Evolutionary conservation across 352 stramenopile genomes (phyloP).

Genomic region (Globisporangium parvum): DNA sequence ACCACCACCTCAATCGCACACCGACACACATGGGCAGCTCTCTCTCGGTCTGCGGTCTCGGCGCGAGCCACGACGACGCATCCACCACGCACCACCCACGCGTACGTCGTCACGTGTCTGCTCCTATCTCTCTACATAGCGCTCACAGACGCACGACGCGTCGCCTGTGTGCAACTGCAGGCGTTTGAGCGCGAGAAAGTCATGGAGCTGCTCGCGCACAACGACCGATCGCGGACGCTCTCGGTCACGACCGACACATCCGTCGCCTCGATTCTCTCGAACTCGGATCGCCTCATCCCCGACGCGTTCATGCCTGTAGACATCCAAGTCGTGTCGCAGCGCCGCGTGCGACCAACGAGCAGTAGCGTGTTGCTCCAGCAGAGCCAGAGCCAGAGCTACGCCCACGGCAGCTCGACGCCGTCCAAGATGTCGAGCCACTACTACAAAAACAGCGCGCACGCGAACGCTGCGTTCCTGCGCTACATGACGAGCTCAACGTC

Average conservation of each 20-base stretch:
- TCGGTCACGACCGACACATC: conserved; percentile 40
- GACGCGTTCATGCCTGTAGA: conserved; percentile 52
- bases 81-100: conserved; percentile 4
- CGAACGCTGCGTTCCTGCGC: conserved; percentile 12
- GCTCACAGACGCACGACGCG: neutral
- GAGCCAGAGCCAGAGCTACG: conserved; percentile 15
- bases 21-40: conserved; percentile 22
- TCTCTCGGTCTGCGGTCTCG: conserved; percentile 37
- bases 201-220: conserved; percentile 20
- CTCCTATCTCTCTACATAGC: too few species aligned
- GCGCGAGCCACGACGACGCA: conserved; percentile 9
- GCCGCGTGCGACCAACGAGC: conserved; percentile 25
- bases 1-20: neutral
- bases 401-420: conserved; percentile 9
- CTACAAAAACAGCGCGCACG: conserved; percentile 10
- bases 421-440: conserved; percentile 22
- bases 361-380: conserved; percentile 1
- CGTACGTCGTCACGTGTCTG: conserved; percentile 11
- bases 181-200: conserved; percentile 17
- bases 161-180: neutral
- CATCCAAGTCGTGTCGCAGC: conserved; percentile 59
- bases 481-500: conserved; percentile 15
- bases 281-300: conserved; percentile 49
- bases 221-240: conserved; percentile 27
- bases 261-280: conserved; percentile 56